Evolutionary conservation across 2,329 filamentous ascomycete genomes (phyloP), one percentile per base, ranked within the genome.

Genomic region (Penicillium sp.): DNA sequence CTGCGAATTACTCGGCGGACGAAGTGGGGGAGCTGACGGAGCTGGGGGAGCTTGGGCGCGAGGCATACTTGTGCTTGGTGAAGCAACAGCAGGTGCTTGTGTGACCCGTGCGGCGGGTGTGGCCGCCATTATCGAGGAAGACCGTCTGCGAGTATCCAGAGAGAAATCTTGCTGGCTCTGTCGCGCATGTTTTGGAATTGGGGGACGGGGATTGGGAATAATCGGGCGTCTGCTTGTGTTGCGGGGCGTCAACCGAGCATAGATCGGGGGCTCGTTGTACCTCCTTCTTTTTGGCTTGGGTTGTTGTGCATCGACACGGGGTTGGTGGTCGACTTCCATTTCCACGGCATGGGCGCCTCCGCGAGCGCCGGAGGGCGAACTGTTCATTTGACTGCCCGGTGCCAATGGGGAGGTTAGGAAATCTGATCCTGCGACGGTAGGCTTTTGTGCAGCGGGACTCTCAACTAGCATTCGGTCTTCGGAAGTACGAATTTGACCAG

Each of bases 221-320:
- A 71, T 61, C 2, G 78, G 77, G 34, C 71, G 74, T 59, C 63
- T 74, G 53, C 72, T 77, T 45, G 70, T 74, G 26, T 71, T 73
- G 52, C 76, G 71, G 31, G 72, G 72, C 14, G 76, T 74, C 59
- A 74, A 76, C 38, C 73, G 74, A 20, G 79, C 79, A 64, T 73
- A 84, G 37, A 83, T 78, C 3, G 82, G 82, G 32, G 80, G 78
- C 63, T 83, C 80, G 44, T 78, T 75, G 59, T 81, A 81, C 48
- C 81, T 75, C 57, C 75, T 74, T 58, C 79, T 74, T 62, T 82
- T 84, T 59, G 73, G 75, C 16, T 76, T 75, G 18, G 77, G 78
- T 20, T 72, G 74, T 52, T 75, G 69, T n/a, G 64, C 62, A 32
- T 66, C 69, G 14, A 65, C 51, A 20, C 46, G 64, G 22, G 60